Base-by-base conservation (phyloP, 441 rosid species). In the Pelargonium fulgidum region DNA sequence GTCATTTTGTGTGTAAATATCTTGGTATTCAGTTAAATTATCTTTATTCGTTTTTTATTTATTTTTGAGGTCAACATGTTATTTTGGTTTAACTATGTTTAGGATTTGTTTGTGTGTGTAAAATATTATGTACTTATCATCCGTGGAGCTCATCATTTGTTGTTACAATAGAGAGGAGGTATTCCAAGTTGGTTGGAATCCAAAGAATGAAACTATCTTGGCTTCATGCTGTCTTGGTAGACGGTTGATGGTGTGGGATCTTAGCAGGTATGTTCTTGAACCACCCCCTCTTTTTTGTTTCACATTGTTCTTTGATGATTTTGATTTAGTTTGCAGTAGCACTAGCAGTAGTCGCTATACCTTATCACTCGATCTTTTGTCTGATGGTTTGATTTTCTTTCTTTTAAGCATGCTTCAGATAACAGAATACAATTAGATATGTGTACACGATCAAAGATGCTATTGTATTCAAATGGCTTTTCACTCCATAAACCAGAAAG, bases 241-340 rank as follows among this genome's bases (percentile, higher is more conserved):
- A 83, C 86, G 98, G 86, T 92, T 93, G 58, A 89, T 89, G 96
- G 96, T 91, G 74, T 93, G 98, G 98, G 98, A 93, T 78, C 95
- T 93, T 69, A 91, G 95, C 93, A 93, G 98, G 98, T 90, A 67
- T 36, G 80, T 71, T 67, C 29, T 66, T 65, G 17, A 64, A 45
- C 58, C 50, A 45, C 29, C 41, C 33, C 59, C 7, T 14, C 19
- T 14, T 52, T 52, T 7, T 3, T 14, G 14, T 12, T 47, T 47
- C n/a, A 3, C 13, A 8, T 41, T 41, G 45, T 9, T 41, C 45
- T 41, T 6, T 26, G 11, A 41, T 41, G 45, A 9, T 41, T 41
- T 41, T 41, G 9, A 41, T 41, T 41, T 41, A 41, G 45, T 41
- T 41, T 3, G 52, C 3, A 47, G 13, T 47, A 9, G 13, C 13